These are phyloP conservation scores for Candida andamanensis DNA, from an alignment of 805 yeast genomes.

Conservation along the genomic window DNA sequence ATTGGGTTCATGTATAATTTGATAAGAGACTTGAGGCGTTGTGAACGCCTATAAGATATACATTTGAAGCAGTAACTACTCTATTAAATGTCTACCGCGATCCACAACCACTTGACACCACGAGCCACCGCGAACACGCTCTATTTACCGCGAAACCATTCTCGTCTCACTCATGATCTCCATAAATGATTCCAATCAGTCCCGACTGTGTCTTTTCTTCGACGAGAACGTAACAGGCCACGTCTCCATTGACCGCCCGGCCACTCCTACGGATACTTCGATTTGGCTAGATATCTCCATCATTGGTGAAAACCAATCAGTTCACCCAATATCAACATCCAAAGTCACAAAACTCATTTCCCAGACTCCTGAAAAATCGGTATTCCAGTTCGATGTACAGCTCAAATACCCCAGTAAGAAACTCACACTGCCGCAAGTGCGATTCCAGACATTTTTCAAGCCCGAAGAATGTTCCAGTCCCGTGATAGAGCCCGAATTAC, in stretches of 20 bases:
- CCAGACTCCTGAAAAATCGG: too few species aligned
- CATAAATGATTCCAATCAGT: background rate
- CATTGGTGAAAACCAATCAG: too few species aligned
- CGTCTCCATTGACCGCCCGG: constrained; percentile 1
- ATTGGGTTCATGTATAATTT: constrained; percentile 20
- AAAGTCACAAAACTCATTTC: too few species aligned
- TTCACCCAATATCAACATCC: too few species aligned
- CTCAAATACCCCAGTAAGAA: constrained; percentile 28
- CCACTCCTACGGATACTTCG: too few species aligned
- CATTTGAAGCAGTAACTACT: too few species aligned
- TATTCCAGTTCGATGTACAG: constrained; percentile 28
- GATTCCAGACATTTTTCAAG: too few species aligned
- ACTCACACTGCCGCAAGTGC: too few species aligned
- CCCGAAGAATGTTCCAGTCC: too few species aligned
- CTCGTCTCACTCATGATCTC: background rate
- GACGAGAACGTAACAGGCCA: constrained; percentile 5
- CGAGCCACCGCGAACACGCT: background rate
- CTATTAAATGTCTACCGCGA: background rate
- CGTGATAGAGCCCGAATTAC: background rate
- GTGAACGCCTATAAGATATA: too few species aligned
- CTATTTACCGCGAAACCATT: background rate
- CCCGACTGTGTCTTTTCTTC: constrained; percentile 4
- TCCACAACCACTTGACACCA: background rate
- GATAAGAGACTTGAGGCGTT: constrained; percentile 1
- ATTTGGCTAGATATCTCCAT: too few species aligned